Evolutionary conservation across 306 rosid species (phyloP).

Genomic region (Cicer cuneatum): DNA sequence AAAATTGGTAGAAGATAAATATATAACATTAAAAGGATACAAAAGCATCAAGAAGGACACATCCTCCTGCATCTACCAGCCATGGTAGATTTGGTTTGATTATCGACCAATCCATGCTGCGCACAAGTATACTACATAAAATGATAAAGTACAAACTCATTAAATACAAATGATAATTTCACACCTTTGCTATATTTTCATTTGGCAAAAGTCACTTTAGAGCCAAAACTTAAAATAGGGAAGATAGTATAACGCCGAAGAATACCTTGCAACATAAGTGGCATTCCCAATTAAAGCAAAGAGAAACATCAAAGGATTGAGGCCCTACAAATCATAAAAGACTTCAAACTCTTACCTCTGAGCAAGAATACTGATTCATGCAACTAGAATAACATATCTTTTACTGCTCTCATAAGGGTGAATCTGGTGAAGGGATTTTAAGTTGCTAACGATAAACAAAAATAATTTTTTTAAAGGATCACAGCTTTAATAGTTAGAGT

Average conservation of each 20-base stretch:
- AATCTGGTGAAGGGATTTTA: conserved; percentile 37
- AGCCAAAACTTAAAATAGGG: conserved; percentile 15
- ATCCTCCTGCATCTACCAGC: conserved; percentile 90
- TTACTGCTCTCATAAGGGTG: conserved; percentile 28
- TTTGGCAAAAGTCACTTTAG: conserved; percentile 26
- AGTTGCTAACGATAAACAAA: conserved; percentile 17
- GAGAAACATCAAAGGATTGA: conserved; percentile 83
- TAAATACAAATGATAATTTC: conserved; percentile 34
- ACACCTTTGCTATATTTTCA: conserved; percentile 7
- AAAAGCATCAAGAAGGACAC: conserved; percentile 74
- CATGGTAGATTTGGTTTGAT: conserved; percentile 82
- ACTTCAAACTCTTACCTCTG: conserved; percentile 10
- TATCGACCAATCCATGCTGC: conserved; percentile 71
- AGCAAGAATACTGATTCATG: conserved; percentile 19
- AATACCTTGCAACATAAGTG: conserved; percentile 79
- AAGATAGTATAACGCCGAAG: conserved; percentile 29
- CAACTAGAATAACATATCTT: conserved; percentile 30
- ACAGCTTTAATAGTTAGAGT: conserved; percentile 35
- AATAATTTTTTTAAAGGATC: conserved; percentile 1
- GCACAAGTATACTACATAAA: conserved; percentile 70
- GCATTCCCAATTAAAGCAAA: conserved; percentile 82
- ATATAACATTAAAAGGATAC: conserved; percentile 64
- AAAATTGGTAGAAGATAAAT: conserved; percentile 15
- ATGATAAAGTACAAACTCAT: conserved; percentile 16
- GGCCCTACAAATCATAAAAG: conserved; percentile 69